Evolutionary conservation across 2,329 filamentous ascomycete species (phyloP).

Genomic region (Cladophialophora carrionii): DNA sequence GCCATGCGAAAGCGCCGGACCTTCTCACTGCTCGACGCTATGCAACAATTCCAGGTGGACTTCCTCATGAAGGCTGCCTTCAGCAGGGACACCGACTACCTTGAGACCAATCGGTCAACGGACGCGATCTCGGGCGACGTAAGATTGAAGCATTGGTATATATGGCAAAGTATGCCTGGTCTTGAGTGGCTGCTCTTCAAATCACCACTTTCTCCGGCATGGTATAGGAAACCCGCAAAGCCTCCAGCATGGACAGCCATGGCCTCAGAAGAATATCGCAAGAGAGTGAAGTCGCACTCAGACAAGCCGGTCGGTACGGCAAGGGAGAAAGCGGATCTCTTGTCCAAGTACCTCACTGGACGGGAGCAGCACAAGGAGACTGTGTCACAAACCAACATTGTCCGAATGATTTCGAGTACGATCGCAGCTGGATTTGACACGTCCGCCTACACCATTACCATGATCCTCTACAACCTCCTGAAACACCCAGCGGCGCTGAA

Average conservation of each 20-base stretch:
- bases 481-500: slow-evolving; percentile 55
- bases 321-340: slow-evolving; percentile 18
- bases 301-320: slow-evolving; percentile 2
- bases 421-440: slow-evolving; percentile 74
- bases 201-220: slow-evolving; percentile 62
- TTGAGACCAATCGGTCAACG: slow-evolving; percentile 65
- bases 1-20: slow-evolving; percentile 2
- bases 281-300: neutral
- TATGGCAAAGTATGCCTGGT: slow-evolving; percentile 21
- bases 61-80: slow-evolving; percentile 52
- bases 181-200: slow-evolving; percentile 63
- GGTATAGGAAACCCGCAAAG: slow-evolving; percentile 21
- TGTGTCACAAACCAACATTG: slow-evolving; percentile 14
- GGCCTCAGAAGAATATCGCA: slow-evolving; percentile 21
- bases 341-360: slow-evolving; percentile 20
- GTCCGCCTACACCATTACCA: slow-evolving; percentile 71
- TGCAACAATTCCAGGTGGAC: slow-evolving; percentile 81
- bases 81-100: slow-evolving; percentile 72
- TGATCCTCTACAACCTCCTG: slow-evolving; percentile 73
- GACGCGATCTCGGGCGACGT: slow-evolving; percentile 39
- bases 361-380: slow-evolving; percentile 20
- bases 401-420: slow-evolving; percentile 25
- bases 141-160: slow-evolving; percentile 21
- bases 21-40: slow-evolving; percentile 52
- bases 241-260: slow-evolving; percentile 22